Evolutionary conservation across 805 yeast genomes (phyloP).

Genomic region (Candida schatavii): DNA sequence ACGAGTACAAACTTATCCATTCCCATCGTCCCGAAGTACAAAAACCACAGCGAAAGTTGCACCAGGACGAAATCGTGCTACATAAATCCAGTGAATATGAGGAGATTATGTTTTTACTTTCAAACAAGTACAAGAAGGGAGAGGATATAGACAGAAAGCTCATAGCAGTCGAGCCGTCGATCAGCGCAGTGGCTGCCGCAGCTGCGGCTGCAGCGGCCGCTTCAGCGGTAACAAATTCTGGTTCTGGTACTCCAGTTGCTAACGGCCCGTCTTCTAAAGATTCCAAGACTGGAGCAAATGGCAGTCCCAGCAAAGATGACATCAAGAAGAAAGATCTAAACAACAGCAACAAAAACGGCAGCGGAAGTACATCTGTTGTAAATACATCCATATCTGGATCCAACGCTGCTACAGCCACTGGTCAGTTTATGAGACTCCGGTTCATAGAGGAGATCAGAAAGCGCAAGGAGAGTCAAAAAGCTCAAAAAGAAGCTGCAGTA

Average conservation of each 20-base stretch:
- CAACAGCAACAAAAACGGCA: slow-evolving; percentile 17
- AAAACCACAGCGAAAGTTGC: slow-evolving; percentile 32
- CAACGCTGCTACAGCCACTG: slow-evolving; percentile 33
- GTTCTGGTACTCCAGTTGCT: slow-evolving; percentile 4
- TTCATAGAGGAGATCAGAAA: slow-evolving; percentile 85
- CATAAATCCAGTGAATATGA: slow-evolving; percentile 84
- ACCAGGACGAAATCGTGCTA: slow-evolving; percentile 39
- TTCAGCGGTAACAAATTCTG: slow-evolving; percentile 6
- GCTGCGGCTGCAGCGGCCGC: slow-evolving; percentile 5
- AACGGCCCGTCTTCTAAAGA: slow-evolving; percentile 3
- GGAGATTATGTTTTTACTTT: slow-evolving; percentile 67
- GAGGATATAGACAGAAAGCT: slow-evolving; percentile 40
- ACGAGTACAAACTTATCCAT: slow-evolving; percentile 27
- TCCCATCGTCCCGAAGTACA: slow-evolving; percentile 34
- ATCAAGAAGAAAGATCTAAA: slow-evolving; percentile 29
- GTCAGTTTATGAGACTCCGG: slow-evolving; percentile 80
- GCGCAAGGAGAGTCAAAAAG: slow-evolving; percentile 49
- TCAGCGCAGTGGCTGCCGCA: slow-evolving; percentile 12
- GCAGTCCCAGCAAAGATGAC: slow-evolving; percentile 12
- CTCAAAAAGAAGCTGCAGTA: slow-evolving; percentile 38
- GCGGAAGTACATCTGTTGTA: slow-evolving; percentile 10
- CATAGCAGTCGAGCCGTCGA: slow-evolving; percentile 32
- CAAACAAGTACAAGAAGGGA: slow-evolving; percentile 36
- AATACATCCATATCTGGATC: slow-evolving; percentile 7
- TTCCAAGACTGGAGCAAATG: slow-evolving; percentile 14